Evolutionary conservation across 257 asterid genomes (phyloP), one percentile per base, ranked within the genome.

Genomic region (Petrea volubilis): DNA sequence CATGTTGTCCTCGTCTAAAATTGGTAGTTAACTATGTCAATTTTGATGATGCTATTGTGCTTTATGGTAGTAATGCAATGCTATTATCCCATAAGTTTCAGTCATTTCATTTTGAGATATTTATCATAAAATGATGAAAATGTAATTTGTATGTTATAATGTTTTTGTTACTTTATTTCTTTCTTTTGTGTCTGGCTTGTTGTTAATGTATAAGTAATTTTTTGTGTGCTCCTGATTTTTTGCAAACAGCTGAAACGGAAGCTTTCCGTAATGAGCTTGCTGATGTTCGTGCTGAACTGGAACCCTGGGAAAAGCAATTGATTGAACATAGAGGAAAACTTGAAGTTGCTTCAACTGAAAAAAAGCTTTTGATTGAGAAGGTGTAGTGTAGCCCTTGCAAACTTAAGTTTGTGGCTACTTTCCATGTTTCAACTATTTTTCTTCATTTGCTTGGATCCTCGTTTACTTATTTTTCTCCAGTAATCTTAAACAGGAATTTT

Each of bases 291-390:
- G 65, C 87, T 33, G 86, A 92, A 82, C 83, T 95, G 67, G 94
- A 90, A 84, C 99, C 99, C 13, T 95, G 99, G 99, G 99, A 95
- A 77, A 90, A 85, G 64, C 84, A 90, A 77, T 74, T 95, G 85
- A 90, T 92, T 76, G 96, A 90, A 76, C 93, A 90, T 57, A 85
- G 82, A 66, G 98, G 97, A 78, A 88, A 86, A 75, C 90, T 88
- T 78, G 97, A 95, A 62, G 97, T 95, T 74, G 96, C 96, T 74
- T 80, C 90, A 28, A 77, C 91, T 13, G 99, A 95, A 77, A 83
- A 80, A 56, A 86, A 87, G 61, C 97, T 91, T 77, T 71, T 90
- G 68, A 73, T 40, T 70, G 89, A 88, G 69, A 95, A 95, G 99
- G 98, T 86, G 68, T 50, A 38, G 27, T 15, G 12, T 1, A 38